Percentiles rank a stretch among this genome's conserved stretches.
Conservation (phyloP, 768 basidiomycete genomes). For the Antrodiella citrinella region DNA sequence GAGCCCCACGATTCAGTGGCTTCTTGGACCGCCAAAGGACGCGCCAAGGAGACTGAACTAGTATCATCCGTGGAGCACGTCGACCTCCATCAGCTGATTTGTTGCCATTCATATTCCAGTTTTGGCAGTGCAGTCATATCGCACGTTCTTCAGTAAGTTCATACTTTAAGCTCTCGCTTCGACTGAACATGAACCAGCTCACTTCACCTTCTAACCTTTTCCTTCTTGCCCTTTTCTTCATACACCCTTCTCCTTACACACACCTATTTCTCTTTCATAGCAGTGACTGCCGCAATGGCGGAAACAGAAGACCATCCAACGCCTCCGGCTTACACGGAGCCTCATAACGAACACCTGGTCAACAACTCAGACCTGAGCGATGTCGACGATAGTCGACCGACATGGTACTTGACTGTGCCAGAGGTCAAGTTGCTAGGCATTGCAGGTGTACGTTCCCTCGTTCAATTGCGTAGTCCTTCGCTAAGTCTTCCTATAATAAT, state of each 20-base stretch:
- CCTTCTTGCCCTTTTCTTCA: too few species aligned
- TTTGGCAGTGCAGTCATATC: not conserved
- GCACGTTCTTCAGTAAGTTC: not conserved
- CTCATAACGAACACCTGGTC: too few species aligned
- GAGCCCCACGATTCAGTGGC: too few species aligned
- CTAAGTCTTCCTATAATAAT: not conserved
- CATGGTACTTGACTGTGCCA: conserved; percentile 32
- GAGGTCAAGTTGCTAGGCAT: conserved; percentile 58
- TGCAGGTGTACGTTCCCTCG: conserved; percentile 39
- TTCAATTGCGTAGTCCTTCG: conserved; percentile 8
- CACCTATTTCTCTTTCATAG: too few species aligned
- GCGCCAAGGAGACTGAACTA: not conserved
- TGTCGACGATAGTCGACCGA: conserved; percentile 25
- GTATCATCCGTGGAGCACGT: not conserved
- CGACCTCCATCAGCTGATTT: not conserved
- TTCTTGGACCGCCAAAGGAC: too few species aligned
- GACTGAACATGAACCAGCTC: too few species aligned
- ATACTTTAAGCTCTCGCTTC: not conserved
- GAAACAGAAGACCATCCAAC: too few species aligned
- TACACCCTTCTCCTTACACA: too few species aligned
- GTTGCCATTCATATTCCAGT: not conserved
- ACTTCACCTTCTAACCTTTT: too few species aligned
- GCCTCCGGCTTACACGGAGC: too few species aligned
- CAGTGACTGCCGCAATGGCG: too few species aligned
- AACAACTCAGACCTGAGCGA: conserved; percentile 23